Conservation (phyloP, 805 yeast species). For the Candida quercuum region DNA sequence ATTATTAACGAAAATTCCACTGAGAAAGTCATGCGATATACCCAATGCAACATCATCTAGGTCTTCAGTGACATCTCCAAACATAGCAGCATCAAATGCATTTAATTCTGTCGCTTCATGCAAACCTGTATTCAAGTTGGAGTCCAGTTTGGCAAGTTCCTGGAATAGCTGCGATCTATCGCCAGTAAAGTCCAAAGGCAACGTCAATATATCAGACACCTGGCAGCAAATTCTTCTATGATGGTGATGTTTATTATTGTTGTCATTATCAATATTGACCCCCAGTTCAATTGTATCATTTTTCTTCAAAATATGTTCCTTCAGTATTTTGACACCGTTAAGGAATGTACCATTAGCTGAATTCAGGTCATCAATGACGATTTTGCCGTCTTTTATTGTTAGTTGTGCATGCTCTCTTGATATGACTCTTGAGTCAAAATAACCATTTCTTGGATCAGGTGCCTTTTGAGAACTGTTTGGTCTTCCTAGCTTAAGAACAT, state of each 20-base stretch:
- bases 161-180: constrained; percentile 13
- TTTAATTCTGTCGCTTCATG: constrained; percentile 21
- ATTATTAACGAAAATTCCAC: constrained; percentile 56
- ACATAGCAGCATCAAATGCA: constrained; percentile 54
- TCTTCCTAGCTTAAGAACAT: constrained; percentile 81
- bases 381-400: constrained; percentile 67
- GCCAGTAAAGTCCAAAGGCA: constrained; percentile 28
- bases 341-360: constrained; percentile 94
- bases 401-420: constrained; percentile 93
- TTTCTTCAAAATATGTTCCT: constrained; percentile 58
- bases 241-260: constrained; percentile 39
- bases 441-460: constrained; percentile 75
- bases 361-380: constrained; percentile 80
- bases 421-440: constrained; percentile 88
- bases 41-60: constrained; percentile 49
- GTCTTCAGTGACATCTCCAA: constrained; percentile 47
- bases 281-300: constrained; percentile 93
- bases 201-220: constrained; percentile 66
- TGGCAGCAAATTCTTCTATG: constrained; percentile 85
- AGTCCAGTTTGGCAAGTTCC: constrained; percentile 3
- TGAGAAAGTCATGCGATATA: constrained; percentile 38
- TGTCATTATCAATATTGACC: constrained; percentile 68
- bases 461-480: constrained; percentile 60
- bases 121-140: constrained; percentile 9
- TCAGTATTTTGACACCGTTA: constrained; percentile 61